Base-by-base conservation (phyloP, 805 yeast genomes). In the Candida takata region DNA sequence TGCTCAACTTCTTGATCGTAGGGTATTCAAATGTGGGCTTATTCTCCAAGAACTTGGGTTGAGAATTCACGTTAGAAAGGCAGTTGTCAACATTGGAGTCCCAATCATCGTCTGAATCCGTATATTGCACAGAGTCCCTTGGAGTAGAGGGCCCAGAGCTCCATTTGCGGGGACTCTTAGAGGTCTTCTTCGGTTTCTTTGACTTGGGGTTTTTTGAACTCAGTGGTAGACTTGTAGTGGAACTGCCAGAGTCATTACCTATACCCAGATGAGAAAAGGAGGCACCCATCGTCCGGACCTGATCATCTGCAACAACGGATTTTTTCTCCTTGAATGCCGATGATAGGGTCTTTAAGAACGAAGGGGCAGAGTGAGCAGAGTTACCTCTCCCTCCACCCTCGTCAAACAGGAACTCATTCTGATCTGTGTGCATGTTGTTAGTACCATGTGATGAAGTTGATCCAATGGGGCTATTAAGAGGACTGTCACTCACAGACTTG, bases 101-200 rank as follows among this genome's bases (percentile, higher is more conserved):
- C 96, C 96, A 87, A 58, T 86, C 96, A 48, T 84, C 95, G 55
- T 87, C 95, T 38, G 79, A 62, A 53, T 87, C 95, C 29, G 77
- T 65, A 52, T 79, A 81, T 38, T 57, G 58, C 32, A 43, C 54
- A 23, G 61, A 57, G 29, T 47, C 52, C 31, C 59, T 54, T 6
- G 57, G 58, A 17, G 51, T 41, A 11, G 50, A 40, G 10, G 46
- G 37, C 3, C 35, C 37, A 6, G 43, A 35, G 7, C 25, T 14
- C 13, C 33, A 36, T 20, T 29, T 36, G n/a, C 36, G 42, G 3
- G 42, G 43, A 8, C 36, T 38, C 15, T 31, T 26, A 5, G 34
- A 26, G 4, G 36, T 31, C 27, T 35, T 33, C 28, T 29, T 37
- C 36, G 40, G n/a, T 19, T 37, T 35, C 29, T 29, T 37, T 33